phyloP scores from a whole-genome alignment of 345 rosid species.

The Citropsis articulata region DNA sequence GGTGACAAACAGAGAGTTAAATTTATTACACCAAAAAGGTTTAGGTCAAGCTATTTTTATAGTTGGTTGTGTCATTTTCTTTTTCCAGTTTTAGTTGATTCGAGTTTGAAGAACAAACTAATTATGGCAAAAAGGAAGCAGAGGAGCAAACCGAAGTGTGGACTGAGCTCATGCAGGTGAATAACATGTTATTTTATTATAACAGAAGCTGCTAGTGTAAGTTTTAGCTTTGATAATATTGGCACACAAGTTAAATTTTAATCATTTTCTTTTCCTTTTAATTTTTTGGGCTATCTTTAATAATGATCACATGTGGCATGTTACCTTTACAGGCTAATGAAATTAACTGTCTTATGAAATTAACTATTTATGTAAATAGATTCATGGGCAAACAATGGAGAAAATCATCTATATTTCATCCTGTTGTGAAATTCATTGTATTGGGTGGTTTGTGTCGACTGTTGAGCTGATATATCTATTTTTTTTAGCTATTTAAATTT shows the following conservation, averaged over 20 bases:
- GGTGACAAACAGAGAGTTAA: background rate
- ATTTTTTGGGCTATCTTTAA: background rate
- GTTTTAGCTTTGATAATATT: too few species aligned
- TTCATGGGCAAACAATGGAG: background rate
- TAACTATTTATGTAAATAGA: background rate
- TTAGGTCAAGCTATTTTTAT: background rate
- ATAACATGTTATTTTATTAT: background rate
- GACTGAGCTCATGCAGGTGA: background rate
- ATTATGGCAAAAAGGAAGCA: conserved; percentile 9
- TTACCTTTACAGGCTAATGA: background rate
- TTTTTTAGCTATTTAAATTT: background rate
- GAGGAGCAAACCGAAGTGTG: background rate
- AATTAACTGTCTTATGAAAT: background rate
- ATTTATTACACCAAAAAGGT: background rate
- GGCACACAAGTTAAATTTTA: too few species aligned
- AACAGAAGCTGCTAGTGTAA: too few species aligned
- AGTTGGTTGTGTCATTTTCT: background rate
- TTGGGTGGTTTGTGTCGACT: background rate
- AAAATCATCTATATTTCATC: background rate
- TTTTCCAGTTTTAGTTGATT: background rate
- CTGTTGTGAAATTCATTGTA: background rate
- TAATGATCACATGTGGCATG: background rate
- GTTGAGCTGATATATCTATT: background rate
- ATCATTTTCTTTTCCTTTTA: background rate
- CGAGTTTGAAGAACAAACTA: background rate